A percentile compares a stretch with the other conserved stretches of the same genome.
Conservation (phyloP, 805 yeast genomes). For the Candida boleticola region DNA sequence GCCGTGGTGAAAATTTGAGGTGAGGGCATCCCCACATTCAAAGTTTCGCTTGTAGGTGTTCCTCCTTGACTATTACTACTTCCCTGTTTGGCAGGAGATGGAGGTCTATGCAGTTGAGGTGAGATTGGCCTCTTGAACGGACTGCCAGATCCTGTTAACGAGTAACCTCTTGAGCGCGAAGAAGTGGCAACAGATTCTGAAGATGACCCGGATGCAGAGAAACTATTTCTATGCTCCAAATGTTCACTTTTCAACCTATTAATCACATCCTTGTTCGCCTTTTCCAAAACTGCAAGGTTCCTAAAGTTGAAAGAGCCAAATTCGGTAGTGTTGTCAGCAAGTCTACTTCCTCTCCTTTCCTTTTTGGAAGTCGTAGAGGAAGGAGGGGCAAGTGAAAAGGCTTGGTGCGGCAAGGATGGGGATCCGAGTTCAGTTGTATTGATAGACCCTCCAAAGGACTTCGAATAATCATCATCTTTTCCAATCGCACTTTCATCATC, state of each 20-base stretch:
- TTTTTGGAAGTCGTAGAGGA: conserved; percentile 17
- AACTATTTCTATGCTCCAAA: conserved; percentile 53
- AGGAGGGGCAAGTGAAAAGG: conserved; percentile 7
- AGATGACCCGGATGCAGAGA: conserved; percentile 49
- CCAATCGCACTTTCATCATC: conserved; percentile 19
- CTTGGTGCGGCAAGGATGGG: conserved; percentile 15
- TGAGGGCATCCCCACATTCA: conserved; percentile 21
- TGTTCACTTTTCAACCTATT: conserved; percentile 84
- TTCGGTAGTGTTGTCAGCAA: conserved; percentile 64
- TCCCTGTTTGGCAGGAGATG: conserved; percentile 25
- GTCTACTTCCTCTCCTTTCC: conserved; percentile 74
- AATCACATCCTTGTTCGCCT: conserved; percentile 90
- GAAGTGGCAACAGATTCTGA: conserved; percentile 40
- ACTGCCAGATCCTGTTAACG: conserved; percentile 27
- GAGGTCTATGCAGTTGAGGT: conserved; percentile 25
- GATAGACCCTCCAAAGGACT: background rate
- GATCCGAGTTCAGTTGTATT: conserved; percentile 18
- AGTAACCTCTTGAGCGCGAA: conserved; percentile 34
- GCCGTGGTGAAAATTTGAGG: conserved; percentile 23
- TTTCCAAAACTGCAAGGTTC: conserved; percentile 84
- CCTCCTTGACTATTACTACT: background rate
- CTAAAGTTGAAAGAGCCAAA: conserved; percentile 93
- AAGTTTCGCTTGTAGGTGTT: background rate
- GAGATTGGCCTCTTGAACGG: conserved; percentile 49
- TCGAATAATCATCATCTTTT: background rate